phyloP scores from a whole-genome alignment of 2,329 filamentous ascomycete genomes.

The Gremmenia infestans region DNA sequence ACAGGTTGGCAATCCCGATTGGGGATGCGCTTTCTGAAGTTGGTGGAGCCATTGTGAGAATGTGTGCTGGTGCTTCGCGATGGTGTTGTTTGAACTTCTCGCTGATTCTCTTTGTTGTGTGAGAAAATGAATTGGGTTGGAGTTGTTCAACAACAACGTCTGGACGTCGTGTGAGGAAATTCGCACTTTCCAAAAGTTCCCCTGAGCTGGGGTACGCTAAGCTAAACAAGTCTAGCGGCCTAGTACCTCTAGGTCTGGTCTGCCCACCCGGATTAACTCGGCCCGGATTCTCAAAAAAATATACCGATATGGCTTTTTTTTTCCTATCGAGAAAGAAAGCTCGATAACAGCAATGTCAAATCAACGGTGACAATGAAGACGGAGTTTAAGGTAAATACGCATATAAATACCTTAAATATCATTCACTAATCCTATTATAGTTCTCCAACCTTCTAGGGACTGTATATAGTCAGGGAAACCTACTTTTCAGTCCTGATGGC shows the following conservation, averaged over 20 bases:
- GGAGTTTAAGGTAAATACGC: slow-evolving; percentile 76
- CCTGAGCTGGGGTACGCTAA: neutral
- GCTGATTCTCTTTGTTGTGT: neutral
- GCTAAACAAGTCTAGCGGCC: neutral
- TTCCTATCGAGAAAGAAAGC: slow-evolving; percentile 13
- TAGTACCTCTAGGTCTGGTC: neutral
- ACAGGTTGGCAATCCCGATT: slow-evolving; percentile 68
- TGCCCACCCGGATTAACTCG: slow-evolving; percentile 4
- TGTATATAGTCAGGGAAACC: slow-evolving; percentile 96
- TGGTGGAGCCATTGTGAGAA: slow-evolving; percentile 48
- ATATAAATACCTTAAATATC: neutral
- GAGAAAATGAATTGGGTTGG: neutral
- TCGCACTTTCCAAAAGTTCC: slow-evolving; percentile 1
- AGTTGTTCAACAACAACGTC: neutral
- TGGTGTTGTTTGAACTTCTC: slow-evolving; percentile 1
- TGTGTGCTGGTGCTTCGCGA: neutral
- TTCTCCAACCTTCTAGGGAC: slow-evolving; percentile 98
- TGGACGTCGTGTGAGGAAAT: slow-evolving; percentile 2
- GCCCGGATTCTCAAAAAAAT: slow-evolving; percentile 4
- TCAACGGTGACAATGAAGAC: slow-evolving; percentile 76
- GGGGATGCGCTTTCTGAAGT: slow-evolving; percentile 58
- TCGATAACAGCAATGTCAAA: slow-evolving; percentile 19
- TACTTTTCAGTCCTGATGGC: slow-evolving; percentile 94
- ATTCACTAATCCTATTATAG: slow-evolving; percentile 43
- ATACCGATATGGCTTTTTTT: neutral